Evolutionary conservation across 2,329 filamentous ascomycete genomes (phyloP).

Genomic region (Plectosphaerella plurivora): DNA sequence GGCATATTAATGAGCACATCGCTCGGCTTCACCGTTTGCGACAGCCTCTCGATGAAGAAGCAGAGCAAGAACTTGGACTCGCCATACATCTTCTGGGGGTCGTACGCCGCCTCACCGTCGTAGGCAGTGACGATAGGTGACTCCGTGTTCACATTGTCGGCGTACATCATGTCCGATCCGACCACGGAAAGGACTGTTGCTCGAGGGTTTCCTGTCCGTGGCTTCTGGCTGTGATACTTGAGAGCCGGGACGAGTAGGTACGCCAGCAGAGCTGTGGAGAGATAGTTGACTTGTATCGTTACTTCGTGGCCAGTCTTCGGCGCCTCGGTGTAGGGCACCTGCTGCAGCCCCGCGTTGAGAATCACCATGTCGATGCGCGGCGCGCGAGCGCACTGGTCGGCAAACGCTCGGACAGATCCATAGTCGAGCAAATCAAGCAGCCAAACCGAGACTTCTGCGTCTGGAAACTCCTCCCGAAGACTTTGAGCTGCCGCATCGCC

Average conservation of each 20-base stretch:
- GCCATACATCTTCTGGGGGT: slow-evolving; percentile 16
- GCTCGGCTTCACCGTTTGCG: slow-evolving; percentile 24
- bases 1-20: slow-evolving; percentile 30
- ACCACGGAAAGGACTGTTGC: neutral
- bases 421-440: slow-evolving; percentile 43
- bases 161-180: neutral
- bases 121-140: neutral
- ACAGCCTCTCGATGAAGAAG: slow-evolving; percentile 31
- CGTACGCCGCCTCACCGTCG: neutral
- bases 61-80: slow-evolving; percentile 25
- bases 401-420: slow-evolving; percentile 37
- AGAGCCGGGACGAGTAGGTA: slow-evolving; percentile 26
- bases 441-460: slow-evolving; percentile 41
- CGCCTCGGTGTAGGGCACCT: slow-evolving; percentile 13
- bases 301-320: slow-evolving; percentile 30
- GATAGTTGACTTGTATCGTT: slow-evolving; percentile 34
- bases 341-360: slow-evolving; percentile 38
- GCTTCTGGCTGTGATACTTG: neutral
- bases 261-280: slow-evolving; percentile 27
- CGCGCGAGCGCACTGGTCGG: slow-evolving; percentile 24
- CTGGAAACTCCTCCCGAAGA: slow-evolving; percentile 22
- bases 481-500: slow-evolving; percentile 34
- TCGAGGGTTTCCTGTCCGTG: too few relatives aligned
- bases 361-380: slow-evolving; percentile 37
- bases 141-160: neutral